Evolutionary conservation across 805 yeast species (phyloP).

Genomic region (Candida saitoana): DNA sequence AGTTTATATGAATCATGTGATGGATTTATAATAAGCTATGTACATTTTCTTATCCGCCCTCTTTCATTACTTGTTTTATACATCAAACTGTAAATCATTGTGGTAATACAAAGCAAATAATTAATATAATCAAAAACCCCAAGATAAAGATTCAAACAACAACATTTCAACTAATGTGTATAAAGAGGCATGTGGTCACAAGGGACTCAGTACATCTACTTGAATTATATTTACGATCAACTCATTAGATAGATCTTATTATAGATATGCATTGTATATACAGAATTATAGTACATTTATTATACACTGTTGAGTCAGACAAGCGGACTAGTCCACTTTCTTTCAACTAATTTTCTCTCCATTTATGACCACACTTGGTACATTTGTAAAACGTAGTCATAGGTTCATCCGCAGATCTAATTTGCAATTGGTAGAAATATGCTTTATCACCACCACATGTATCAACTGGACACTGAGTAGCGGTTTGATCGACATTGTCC

Average conservation of each 20-base stretch:
- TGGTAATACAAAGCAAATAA: too few species aligned
- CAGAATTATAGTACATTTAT: constrained; percentile 3
- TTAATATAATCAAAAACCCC: too few species aligned
- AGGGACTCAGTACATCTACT: too few species aligned
- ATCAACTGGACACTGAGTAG: constrained; percentile 87
- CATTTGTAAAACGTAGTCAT: constrained; percentile 98
- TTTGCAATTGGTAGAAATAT: constrained; percentile 93
- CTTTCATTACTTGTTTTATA: too few species aligned
- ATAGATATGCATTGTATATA: constrained; percentile 2
- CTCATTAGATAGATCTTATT: constrained; percentile 2
- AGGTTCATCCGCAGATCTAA: constrained; percentile 98
- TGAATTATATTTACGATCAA: constrained; percentile 12
- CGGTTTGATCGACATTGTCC: constrained; percentile 97
- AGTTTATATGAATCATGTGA: too few species aligned
- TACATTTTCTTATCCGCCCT: too few species aligned
- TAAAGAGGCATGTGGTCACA: too few species aligned
- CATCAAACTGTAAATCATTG: too few species aligned
- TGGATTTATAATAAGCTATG: too few species aligned
- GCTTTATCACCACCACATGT: constrained; percentile 86
- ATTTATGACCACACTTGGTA: constrained; percentile 86
- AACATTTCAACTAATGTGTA: too few species aligned
- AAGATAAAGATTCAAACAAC: too few species aligned
- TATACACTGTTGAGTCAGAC: not conserved
- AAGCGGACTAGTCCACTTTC: not conserved
- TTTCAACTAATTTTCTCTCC: constrained; percentile 79